Evolutionary conservation across 2,329 filamentous ascomycete genomes (phyloP).

Genomic region (Chaetomium strumarium): DNA sequence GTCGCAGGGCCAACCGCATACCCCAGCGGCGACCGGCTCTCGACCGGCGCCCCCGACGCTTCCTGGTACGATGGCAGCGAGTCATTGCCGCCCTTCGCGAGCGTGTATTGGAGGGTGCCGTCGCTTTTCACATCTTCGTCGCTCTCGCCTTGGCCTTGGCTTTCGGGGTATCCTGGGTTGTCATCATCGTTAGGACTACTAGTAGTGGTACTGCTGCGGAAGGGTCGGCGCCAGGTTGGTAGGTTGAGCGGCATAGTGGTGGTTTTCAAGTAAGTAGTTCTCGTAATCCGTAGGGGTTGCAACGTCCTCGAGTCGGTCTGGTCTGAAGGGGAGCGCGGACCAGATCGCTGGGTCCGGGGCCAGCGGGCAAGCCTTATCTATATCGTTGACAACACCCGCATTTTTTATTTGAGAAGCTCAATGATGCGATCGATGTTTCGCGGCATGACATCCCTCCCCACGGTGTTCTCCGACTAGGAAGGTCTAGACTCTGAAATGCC

Average conservation of each 20-base stretch:
- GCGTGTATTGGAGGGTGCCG: slow-evolving; percentile 22
- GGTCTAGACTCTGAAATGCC: no score
- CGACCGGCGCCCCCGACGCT: slow-evolving; percentile 55
- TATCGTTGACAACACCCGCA: no score
- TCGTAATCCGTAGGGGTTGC: no score
- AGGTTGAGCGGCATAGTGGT: slow-evolving; percentile 2
- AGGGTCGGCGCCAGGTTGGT: slow-evolving; percentile 21
- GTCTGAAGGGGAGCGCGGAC: no score
- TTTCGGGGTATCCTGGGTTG: background rate
- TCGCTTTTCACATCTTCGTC: slow-evolving; percentile 21
- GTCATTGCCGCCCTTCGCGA: slow-evolving; percentile 35
- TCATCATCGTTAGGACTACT: background rate
- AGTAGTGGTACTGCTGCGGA: slow-evolving; percentile 1
- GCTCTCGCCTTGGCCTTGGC: background rate
- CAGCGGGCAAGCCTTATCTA: no score
- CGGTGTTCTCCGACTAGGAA: no score
- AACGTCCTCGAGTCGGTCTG: no score
- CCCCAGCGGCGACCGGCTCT: slow-evolving; percentile 52
- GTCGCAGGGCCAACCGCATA: slow-evolving; percentile 51
- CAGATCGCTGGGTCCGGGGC: no score
- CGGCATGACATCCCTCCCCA: no score
- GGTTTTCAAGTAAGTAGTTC: no score
- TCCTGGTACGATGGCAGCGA: slow-evolving; percentile 49
- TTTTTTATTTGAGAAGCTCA: no score
- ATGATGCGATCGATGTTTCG: no score